Percentiles rank a stretch among this genome's conserved stretches.
These are phyloP conservation scores for Neopestalotiopsis rosae DNA, from an alignment of 2,329 filamentous ascomycete species.

Conservation along the genomic window DNA sequence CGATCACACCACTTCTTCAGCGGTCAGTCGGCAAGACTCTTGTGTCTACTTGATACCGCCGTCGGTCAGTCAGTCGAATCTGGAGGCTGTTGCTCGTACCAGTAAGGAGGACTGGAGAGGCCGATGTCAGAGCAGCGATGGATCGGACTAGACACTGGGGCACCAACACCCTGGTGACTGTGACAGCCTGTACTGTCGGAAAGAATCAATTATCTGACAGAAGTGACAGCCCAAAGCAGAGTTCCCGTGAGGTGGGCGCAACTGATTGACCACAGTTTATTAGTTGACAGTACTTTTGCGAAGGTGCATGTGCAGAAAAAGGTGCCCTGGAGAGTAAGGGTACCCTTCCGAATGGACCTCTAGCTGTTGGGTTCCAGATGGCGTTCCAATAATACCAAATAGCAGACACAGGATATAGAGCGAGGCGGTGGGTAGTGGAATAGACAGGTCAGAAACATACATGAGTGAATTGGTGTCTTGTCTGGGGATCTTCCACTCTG, in stretches of 20 bases:
- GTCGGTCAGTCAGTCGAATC: slow-evolving; percentile 3
- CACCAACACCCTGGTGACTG: slow-evolving; percentile 3
- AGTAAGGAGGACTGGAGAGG: not conserved
- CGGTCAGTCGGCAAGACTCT: not conserved
- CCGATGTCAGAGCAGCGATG: slow-evolving; percentile 3
- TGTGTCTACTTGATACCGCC: slow-evolving; percentile 12
- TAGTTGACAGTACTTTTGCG: slow-evolving; percentile 11
- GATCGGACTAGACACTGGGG: slow-evolving; percentile 4
- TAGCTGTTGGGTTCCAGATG: not conserved
- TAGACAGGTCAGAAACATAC: slow-evolving; percentile 19
- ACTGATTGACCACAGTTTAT: slow-evolving; percentile 1
- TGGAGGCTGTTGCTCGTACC: not conserved
- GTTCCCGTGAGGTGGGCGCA: not conserved
- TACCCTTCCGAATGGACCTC: not conserved
- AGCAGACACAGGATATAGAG: not conserved
- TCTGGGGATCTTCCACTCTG: slow-evolving; percentile 7
- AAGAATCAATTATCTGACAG: slow-evolving; percentile 10
- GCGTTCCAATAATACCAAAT: slow-evolving; percentile 9
- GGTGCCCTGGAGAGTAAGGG: not conserved
- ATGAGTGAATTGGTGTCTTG: slow-evolving; percentile 14
- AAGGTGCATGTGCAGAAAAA: not conserved
- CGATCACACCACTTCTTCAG: not conserved
- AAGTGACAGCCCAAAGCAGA: slow-evolving; percentile 3
- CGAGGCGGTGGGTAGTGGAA: slow-evolving; percentile 17
- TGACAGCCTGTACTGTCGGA: not conserved